Evolutionary conservation across 768 basidiomycete genomes (phyloP).

Genomic region (Dictyophora rubrovolvata): DNA sequence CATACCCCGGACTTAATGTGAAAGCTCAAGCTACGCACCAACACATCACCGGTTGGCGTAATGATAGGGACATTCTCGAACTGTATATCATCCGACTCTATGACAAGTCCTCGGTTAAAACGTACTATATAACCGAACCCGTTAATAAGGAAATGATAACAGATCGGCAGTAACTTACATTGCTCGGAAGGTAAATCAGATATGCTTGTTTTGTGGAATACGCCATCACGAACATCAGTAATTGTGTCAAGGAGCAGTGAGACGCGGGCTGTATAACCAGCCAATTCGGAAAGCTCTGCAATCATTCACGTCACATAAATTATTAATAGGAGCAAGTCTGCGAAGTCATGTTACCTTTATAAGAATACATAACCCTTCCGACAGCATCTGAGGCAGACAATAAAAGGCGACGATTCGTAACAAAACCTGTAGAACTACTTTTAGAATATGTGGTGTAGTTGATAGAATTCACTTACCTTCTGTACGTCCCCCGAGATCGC

Average conservation of each 20-base stretch:
- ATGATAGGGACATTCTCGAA: conserved; percentile 94
- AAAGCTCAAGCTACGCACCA: conserved; percentile 79
- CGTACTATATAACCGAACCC: conserved; percentile 42
- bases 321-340: background rate
- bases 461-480: conserved; percentile 46
- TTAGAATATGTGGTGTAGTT: background rate
- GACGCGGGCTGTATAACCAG: conserved; percentile 91
- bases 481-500: conserved; percentile 79
- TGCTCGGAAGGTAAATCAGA: conserved; percentile 63
- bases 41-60: conserved; percentile 90
- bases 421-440: conserved; percentile 52
- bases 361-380: conserved; percentile 93
- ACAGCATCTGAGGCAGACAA: conserved; percentile 91
- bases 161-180: conserved; percentile 38
- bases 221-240: conserved; percentile 72
- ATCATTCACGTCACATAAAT: background rate
- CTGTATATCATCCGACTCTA: conserved; percentile 80
- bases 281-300: conserved; percentile 80
- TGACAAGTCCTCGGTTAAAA: conserved; percentile 63
- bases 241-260: conserved; percentile 84
- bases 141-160: background rate
- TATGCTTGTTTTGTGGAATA: conserved; percentile 64
- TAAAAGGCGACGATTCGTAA: conserved; percentile 87
- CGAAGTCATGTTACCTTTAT: conserved; percentile 41
- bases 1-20: conserved; percentile 77